phyloP scores from a whole-genome alignment of 2,329 filamentous ascomycete species.

The Chalara sp. region DNA sequence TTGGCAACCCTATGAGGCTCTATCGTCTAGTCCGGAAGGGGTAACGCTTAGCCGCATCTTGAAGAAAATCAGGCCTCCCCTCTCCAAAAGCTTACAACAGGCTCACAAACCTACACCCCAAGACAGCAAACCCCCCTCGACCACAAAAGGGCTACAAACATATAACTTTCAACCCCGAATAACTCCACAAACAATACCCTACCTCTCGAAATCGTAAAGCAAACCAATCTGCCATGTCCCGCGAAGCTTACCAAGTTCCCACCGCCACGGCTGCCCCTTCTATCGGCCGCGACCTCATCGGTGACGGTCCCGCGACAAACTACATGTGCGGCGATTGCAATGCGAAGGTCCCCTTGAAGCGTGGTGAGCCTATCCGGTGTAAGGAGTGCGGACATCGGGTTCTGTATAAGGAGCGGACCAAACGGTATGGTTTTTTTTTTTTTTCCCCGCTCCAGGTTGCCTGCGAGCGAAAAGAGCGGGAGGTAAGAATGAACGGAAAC shows the following conservation, averaged over 20 bases:
- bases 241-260: slow-evolving; percentile 74
- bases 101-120: too few relatives aligned
- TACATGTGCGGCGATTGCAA: slow-evolving; percentile 85
- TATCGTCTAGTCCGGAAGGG: too few relatives aligned
- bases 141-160: too few relatives aligned
- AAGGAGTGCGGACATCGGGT: slow-evolving; percentile 92
- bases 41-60: too few relatives aligned
- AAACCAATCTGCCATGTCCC: slow-evolving; percentile 42
- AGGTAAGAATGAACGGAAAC: too few relatives aligned
- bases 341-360: slow-evolving; percentile 65
- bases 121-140: too few relatives aligned
- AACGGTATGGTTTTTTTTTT: slow-evolving; percentile 58
- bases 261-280: slow-evolving; percentile 34
- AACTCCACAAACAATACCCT: too few relatives aligned
- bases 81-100: too few relatives aligned
- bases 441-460: background rate
- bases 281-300: slow-evolving; percentile 29
- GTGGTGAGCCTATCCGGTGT: slow-evolving; percentile 77
- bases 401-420: slow-evolving; percentile 95
- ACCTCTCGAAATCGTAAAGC: too few relatives aligned
- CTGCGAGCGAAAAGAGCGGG: background rate
- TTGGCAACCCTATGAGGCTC: too few relatives aligned
- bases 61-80: too few relatives aligned
- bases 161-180: too few relatives aligned
- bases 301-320: slow-evolving; percentile 50